Base-by-base conservation (phyloP, 257 asterid genomes). In the Paraleonurus japonicus region DNA sequence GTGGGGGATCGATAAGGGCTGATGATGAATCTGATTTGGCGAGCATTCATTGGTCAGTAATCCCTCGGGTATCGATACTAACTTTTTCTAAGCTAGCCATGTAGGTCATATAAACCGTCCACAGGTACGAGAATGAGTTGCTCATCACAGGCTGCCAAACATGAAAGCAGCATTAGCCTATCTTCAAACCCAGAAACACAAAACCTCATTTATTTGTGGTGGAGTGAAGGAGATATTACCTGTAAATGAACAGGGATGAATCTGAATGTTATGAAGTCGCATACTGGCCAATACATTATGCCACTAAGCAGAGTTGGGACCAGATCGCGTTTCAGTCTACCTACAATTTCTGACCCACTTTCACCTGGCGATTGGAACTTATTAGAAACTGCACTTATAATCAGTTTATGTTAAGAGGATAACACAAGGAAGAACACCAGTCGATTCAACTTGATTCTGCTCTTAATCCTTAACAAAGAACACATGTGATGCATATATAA, bases 221-320 rank as follows among this genome's bases (percentile, higher is more conserved):
- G n/a, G 64, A n/a, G 30, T 64, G 47, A 24, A 22, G 13, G 1
- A 50, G 8, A 50, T n/a, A 48, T 75, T 60, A 94, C 97, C 92
- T 94, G 98, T 61, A 94, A 79, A 75, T 89, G 88, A 80, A 91
- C 89, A 1, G 96, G 96, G 74, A 89, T 70, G 83, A 91, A 94
- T 78, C 72, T 94, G 90, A 94, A 94, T 15, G 96, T 89, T 50
- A 94, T 15, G 30, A 88, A 94, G 80, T 94, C 99, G 77, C 96
- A 94, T 12, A 82, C 7, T 1, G 98, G 98, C 97, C 98, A 94
- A 76, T 89, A 94, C 98, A 91, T 89, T 20, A 80, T 48, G 41
- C 97, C 95, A 41, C 75, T 88, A 16, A 80, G 47, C 79, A 91
- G 32, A 0, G 97, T 91, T 35, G 96, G 97, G 30, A 84, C 59